Conservation (phyloP, 176 grass and related monocot species). For the Zoysia pacifica region DNA sequence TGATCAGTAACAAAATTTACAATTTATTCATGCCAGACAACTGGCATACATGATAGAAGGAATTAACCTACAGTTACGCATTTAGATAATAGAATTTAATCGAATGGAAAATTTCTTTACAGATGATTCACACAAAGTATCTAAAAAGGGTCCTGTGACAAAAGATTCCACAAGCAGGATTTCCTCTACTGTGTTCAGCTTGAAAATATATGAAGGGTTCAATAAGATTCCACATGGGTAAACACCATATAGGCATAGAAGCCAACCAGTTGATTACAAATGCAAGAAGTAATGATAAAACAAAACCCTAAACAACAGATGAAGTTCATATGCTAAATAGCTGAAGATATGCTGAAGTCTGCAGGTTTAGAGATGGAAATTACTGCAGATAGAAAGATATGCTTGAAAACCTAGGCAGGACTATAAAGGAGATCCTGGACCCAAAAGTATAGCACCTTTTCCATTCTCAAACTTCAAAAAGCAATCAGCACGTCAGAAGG, state of each 20-base stretch:
- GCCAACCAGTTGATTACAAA: background rate
- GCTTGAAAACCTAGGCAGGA: background rate
- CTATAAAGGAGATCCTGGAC: background rate
- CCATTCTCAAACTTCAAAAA: background rate
- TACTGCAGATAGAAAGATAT: background rate
- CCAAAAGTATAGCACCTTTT: background rate
- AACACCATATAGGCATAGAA: constrained; percentile 7
- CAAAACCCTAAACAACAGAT: background rate
- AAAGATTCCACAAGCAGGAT: background rate
- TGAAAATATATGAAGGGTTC: background rate
- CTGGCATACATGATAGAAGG: background rate
- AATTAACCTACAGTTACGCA: background rate
- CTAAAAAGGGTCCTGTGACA: background rate
- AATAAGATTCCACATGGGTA: background rate
- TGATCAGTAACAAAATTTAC: constrained; percentile 13
- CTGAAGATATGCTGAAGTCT: background rate
- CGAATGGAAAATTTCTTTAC: background rate
- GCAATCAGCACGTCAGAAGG: background rate
- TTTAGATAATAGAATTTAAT: background rate
- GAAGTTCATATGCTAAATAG: background rate
- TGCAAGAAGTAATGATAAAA: constrained; percentile 14
- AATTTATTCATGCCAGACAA: background rate
- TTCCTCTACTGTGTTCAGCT: background rate
- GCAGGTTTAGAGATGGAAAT: background rate
- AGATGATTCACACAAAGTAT: background rate